These are phyloP conservation scores for Theobroma grandiflorum DNA, from an alignment of 441 rosid species.

Conservation along the genomic window DNA sequence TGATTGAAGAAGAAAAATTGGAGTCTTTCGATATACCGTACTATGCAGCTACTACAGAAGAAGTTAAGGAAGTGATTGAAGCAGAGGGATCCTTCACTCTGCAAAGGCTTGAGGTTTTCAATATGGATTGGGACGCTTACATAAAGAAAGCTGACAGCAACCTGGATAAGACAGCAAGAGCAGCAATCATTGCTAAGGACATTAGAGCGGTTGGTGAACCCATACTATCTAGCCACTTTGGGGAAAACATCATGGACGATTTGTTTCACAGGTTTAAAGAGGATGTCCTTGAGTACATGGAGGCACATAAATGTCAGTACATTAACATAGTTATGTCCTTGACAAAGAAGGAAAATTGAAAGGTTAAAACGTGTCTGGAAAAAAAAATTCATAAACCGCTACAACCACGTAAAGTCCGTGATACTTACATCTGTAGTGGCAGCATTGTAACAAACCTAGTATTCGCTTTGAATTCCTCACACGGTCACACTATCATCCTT, in stretches of 20 bases:
- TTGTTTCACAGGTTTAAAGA: conserved; percentile 47
- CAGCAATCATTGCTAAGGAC: conserved; percentile 47
- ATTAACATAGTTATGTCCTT: conserved; percentile 45
- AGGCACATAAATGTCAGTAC: conserved; percentile 32
- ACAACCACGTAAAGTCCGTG: too few species aligned
- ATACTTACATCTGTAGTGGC: too few species aligned
- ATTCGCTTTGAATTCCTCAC: too few species aligned
- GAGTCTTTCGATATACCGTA: conserved; percentile 57
- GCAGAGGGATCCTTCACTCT: conserved; percentile 50
- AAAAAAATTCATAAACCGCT: too few species aligned
- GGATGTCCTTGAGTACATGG: conserved; percentile 34
- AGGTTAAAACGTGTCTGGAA: too few species aligned
- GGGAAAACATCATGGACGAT: conserved; percentile 51
- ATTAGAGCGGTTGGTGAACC: conserved; percentile 76
- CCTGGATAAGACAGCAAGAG: conserved; percentile 26
- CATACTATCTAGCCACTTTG: conserved; percentile 58
- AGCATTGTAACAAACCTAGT: too few species aligned
- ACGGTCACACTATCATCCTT: too few species aligned
- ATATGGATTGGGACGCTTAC: conserved; percentile 44
- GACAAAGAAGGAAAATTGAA: conserved; percentile 22
- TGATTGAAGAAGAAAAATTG: conserved; percentile 46
- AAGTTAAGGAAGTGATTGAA: conserved; percentile 39
- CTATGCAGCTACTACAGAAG: conserved; percentile 54
- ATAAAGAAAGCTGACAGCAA: conserved; percentile 22
- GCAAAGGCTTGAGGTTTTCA: conserved; percentile 42